These are phyloP conservation scores for Talaromyces sp. DNA, from an alignment of 2,329 filamentous ascomycete genomes.

Conservation along the genomic window DNA sequence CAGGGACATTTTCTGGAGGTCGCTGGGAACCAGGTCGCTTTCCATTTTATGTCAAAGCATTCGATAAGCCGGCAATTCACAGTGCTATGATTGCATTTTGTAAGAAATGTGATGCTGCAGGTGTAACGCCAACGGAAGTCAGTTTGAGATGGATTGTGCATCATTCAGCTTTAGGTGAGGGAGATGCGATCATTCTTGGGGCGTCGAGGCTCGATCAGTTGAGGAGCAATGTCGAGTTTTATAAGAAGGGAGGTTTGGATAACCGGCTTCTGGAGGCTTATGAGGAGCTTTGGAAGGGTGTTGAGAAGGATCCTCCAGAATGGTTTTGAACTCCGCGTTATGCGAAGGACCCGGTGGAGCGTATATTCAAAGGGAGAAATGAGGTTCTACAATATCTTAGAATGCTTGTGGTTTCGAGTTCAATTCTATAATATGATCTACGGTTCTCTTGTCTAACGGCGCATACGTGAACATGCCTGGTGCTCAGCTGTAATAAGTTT, in stretches of 20 bases:
- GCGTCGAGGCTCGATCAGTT: not conserved
- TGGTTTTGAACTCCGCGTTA: not conserved
- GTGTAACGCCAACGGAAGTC: not conserved
- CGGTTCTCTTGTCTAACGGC: not conserved
- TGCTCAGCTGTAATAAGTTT: not conserved
- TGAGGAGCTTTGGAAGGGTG: not conserved
- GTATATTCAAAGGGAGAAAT: not conserved
- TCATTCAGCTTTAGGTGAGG: conserved; percentile 1
- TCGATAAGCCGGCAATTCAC: conserved; percentile 1
- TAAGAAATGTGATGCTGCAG: conserved; percentile 3
- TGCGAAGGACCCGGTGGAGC: not conserved
- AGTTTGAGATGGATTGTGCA: conserved; percentile 2
- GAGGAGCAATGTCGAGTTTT: conserved; percentile 2
- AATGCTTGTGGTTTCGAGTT: not conserved
- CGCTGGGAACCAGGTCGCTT: not conserved
- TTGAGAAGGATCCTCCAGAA: conserved; percentile 1
- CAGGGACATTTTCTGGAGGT: not conserved
- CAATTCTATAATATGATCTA: not conserved
- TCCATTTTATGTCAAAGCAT: conserved; percentile 2
- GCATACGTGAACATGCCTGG: not conserved
- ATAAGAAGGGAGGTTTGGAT: not conserved
- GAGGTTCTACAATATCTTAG: not conserved
- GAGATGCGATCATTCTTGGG: conserved; percentile 1
- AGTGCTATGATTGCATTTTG: conserved; percentile 1
- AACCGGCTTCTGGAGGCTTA: not conserved